Evolutionary conservation across 2,329 filamentous ascomycete genomes (phyloP).

Genomic region (Chrysosporium queenslandicum): DNA sequence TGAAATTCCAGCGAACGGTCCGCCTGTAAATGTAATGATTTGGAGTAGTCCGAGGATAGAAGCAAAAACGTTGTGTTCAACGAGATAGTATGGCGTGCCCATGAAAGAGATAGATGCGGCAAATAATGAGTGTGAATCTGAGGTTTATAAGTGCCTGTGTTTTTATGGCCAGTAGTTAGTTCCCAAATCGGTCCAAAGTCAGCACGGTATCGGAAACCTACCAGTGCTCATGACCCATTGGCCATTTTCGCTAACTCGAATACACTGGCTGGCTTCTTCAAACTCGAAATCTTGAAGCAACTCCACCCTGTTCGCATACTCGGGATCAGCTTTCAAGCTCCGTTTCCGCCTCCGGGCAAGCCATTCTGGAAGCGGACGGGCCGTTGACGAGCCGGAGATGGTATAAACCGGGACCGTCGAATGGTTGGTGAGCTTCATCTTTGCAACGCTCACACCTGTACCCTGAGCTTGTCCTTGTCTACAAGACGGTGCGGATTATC

Average conservation of each 20-base stretch:
- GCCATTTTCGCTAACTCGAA: slow-evolving; percentile 86
- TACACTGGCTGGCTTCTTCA: slow-evolving; percentile 84
- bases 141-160: slow-evolving; percentile 55
- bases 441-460: background rate
- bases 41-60: slow-evolving; percentile 82
- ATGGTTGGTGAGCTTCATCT: slow-evolving; percentile 50
- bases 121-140: slow-evolving; percentile 96
- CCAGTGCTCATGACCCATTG: slow-evolving; percentile 96
- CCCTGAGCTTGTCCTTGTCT: background rate
- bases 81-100: slow-evolving; percentile 78
- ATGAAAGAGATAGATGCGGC: slow-evolving; percentile 86
- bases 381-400: slow-evolving; percentile 80
- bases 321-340: slow-evolving; percentile 81
- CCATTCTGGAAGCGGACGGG: slow-evolving; percentile 87
- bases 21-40: slow-evolving; percentile 84
- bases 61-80: slow-evolving; percentile 87
- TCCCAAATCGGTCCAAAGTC: background rate
- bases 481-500: background rate
- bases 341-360: slow-evolving; percentile 80
- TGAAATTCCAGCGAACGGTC: slow-evolving; percentile 91
- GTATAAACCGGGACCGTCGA: slow-evolving; percentile 87
- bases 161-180: background rate
- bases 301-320: slow-evolving; percentile 89
- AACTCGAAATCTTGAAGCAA: slow-evolving; percentile 96
- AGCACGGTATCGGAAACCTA: slow-evolving; percentile 27